phyloP scores from a whole-genome alignment of 2,329 filamentous ascomycete species.

The Aspergillus sp. region DNA sequence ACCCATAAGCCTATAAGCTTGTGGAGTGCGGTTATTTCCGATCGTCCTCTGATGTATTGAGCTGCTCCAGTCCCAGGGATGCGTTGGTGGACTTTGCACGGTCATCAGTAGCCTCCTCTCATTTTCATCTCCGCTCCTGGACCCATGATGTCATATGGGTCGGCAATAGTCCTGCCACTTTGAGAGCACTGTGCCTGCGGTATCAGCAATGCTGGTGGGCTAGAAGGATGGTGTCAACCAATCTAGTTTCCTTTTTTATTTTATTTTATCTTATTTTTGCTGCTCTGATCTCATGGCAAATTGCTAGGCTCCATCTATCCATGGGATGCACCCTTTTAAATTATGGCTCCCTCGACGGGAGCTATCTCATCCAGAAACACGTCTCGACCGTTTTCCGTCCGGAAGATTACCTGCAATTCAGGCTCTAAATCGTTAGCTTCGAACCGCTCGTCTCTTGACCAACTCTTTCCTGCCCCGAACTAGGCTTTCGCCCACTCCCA shows the following conservation, averaged over 20 bases:
- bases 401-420: no score
- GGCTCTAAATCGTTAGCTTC: no score
- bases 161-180: neutral
- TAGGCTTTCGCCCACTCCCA: no score
- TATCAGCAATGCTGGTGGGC: neutral
- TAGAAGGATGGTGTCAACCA: neutral
- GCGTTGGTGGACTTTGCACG: no score
- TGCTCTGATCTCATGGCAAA: neutral
- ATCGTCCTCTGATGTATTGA: constrained; percentile 7
- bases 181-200: neutral
- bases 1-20: constrained; percentile 13
- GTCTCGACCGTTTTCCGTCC: no score
- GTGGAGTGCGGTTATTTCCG: constrained; percentile 14
- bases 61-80: no score
- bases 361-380: neutral
- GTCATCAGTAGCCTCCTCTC: neutral
- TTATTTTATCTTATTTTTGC: neutral
- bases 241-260: neutral
- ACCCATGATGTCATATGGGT: constrained; percentile 4
- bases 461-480: no score
- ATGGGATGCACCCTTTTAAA: neutral
- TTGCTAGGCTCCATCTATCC: neutral
- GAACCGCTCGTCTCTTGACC: no score
- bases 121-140: neutral
- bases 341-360: neutral